phyloP scores from a whole-genome alignment of 2,329 filamentous ascomycete species.

The Pestalotiopsis fici region DNA sequence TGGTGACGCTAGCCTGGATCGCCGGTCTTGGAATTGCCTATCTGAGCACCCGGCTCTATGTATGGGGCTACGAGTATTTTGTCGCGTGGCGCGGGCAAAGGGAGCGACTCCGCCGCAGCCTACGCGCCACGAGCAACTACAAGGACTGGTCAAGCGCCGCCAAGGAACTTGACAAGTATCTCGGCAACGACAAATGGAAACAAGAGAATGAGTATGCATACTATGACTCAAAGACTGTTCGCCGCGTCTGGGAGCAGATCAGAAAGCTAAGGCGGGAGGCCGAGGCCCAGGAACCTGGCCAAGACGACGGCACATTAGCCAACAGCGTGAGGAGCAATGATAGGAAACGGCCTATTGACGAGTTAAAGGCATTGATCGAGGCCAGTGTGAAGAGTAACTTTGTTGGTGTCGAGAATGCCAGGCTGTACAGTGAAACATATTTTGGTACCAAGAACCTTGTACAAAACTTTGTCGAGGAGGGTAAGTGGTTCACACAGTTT shows the following conservation, averaged over 20 bases:
- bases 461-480: slow-evolving; percentile 86
- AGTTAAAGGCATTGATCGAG: slow-evolving; percentile 77
- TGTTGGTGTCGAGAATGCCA: slow-evolving; percentile 88
- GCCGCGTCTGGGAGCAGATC: slow-evolving; percentile 76
- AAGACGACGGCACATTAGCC: slow-evolving; percentile 25
- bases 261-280: slow-evolving; percentile 61
- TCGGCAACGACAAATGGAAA: slow-evolving; percentile 82
- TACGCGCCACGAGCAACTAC: slow-evolving; percentile 76
- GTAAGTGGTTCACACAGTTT: slow-evolving; percentile 38
- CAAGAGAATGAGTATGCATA: slow-evolving; percentile 76
- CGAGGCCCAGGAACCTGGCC: slow-evolving; percentile 47
- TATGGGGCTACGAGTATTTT: slow-evolving; percentile 88
- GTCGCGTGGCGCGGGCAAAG: slow-evolving; percentile 85
- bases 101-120: slow-evolving; percentile 67
- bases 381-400: slow-evolving; percentile 98
- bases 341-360: slow-evolving; percentile 61
- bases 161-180: slow-evolving; percentile 73
- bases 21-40: slow-evolving; percentile 73
- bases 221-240: slow-evolving; percentile 86
- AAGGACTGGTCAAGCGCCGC: slow-evolving; percentile 82
- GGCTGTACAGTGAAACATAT: slow-evolving; percentile 96
- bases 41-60: slow-evolving; percentile 81
- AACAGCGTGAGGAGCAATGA: slow-evolving; percentile 36
- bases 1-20: slow-evolving; percentile 81
- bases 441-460: slow-evolving; percentile 96